Base-by-base conservation (phyloP, 768 basidiomycete genomes). In the Cystoderma amianthinum region DNA sequence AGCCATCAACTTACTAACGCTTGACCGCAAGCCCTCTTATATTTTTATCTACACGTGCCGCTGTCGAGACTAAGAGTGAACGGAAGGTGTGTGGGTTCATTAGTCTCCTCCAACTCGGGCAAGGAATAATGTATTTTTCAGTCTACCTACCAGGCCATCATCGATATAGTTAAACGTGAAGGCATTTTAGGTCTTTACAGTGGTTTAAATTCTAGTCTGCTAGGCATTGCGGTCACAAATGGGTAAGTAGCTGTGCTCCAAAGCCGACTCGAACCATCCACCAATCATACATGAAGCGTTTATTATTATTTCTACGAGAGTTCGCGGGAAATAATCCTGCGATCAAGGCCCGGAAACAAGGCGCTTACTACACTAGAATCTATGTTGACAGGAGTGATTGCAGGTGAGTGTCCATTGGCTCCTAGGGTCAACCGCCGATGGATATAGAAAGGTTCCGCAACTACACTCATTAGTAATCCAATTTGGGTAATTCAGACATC, bases 401-500 rank as follows among this genome's bases (percentile, higher is more conserved):
- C 94, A 44, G 92, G 93, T 80, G 49, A 54, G 59, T 18, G 21
- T 20, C 16, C 19, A 33, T 20, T 16, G 43, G n/a, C 18, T 24
- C 20, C 24, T 25, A 24, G 28, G 37, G 36, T 28, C 20, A 44
- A 18, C 42, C 16, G 46, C 28, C 41, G 33, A 24, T 44, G n/a
- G n/a, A n/a, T n/a, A n/a, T n/a, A n/a, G n/a, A n/a, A 28, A 90
- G 94, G 93, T 28, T 85, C 85, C 32, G 86, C 86, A 9, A 96
- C 95, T 2, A 86, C 91, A 3, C 62, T 95, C 48, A 72, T 89
- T 47, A 86, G 81, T 58, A 97, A 98, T 62, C 95, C 95, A 2
- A 85, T 98, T 45, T 99, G 96, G 96, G 92, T 96, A 36, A 72
- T 98, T 16, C 93, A 98, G 58, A 92, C 91, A 4, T 83, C 84